Conservation (phyloP, 495 filamentous ascomycete species). For the Cercophora sp. region DNA sequence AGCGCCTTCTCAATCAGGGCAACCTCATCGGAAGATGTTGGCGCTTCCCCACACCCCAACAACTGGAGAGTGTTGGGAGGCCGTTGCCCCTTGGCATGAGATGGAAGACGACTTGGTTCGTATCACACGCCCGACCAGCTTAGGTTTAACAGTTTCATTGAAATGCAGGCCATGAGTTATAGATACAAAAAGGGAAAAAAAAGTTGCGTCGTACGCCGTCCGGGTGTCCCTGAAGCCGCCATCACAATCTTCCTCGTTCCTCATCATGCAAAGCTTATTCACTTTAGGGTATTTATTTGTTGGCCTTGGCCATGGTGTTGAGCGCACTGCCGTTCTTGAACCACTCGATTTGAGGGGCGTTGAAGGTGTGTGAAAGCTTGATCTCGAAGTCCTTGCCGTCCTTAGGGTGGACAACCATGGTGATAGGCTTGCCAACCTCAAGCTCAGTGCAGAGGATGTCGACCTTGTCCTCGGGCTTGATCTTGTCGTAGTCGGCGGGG, state of each 20-base stretch:
- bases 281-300: constrained; percentile 25
- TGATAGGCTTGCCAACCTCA: constrained; percentile 90
- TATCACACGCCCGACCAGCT: background rate
- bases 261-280: constrained; percentile 18
- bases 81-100: too few species aligned
- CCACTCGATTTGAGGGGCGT: constrained; percentile 94
- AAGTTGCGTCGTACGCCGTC: constrained; percentile 31
- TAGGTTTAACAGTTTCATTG: constrained; percentile 21
- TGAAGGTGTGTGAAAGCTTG: constrained; percentile 91
- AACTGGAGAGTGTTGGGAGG: too few species aligned
- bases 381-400: constrained; percentile 74
- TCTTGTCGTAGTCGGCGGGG: constrained; percentile 96
- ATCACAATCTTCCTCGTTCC: constrained; percentile 17
- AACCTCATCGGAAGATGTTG: too few species aligned
- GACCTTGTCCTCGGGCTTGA: constrained; percentile 87
- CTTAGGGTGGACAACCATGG: constrained; percentile 85
- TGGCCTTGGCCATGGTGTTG: constrained; percentile 89
- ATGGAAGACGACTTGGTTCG: background rate
- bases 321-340: constrained; percentile 95
- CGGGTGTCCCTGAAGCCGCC: constrained; percentile 27
- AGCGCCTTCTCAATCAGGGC: too few species aligned
- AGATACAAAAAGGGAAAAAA: constrained; percentile 32
- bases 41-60: too few species aligned
- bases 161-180: constrained; percentile 34
- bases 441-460: constrained; percentile 88